Conservation (phyloP, 2,329 filamentous ascomycete genomes). For the Scedosporium boydii region DNA sequence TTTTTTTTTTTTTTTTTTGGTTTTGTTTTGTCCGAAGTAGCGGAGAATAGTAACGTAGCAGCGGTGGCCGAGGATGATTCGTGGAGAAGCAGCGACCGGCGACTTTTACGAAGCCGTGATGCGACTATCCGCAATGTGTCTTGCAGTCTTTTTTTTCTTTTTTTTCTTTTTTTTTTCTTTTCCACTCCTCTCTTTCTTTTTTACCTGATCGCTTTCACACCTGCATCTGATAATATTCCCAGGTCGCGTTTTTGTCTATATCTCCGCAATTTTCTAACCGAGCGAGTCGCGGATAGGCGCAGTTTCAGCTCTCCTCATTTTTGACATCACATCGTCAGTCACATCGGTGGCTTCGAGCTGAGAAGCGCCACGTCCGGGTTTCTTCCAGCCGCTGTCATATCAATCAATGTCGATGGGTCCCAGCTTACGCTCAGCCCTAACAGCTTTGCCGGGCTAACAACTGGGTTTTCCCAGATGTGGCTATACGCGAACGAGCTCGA, state of each 20-base stretch:
- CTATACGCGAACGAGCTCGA: too few relatives aligned
- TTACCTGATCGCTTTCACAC: background rate
- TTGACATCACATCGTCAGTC: background rate
- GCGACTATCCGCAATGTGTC: background rate
- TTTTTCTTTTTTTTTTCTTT: too few relatives aligned
- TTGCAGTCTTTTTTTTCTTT: too few relatives aligned
- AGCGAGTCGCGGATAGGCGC: background rate
- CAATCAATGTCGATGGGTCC: too few relatives aligned
- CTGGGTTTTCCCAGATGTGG: too few relatives aligned
- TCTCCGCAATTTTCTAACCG: too few relatives aligned
- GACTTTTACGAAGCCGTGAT: constrained; percentile 6
- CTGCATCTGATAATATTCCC: background rate
- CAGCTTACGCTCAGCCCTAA: too few relatives aligned
- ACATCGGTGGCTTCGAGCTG: background rate
- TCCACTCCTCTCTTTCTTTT: background rate
- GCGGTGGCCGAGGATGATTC: constrained; percentile 9
- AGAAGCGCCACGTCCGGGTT: too few relatives aligned
- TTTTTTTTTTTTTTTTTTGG: too few relatives aligned
- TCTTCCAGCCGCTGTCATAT: too few relatives aligned
- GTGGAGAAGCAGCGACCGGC: constrained; percentile 10
- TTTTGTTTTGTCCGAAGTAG: background rate
- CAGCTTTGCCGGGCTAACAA: too few relatives aligned
- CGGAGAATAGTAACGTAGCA: constrained; percentile 7
- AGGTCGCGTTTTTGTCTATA: too few relatives aligned
- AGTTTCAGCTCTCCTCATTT: background rate